Percentiles rank a stretch among this genome's conserved stretches.
Evolutionary conservation across 1,284 basidiomycete genomes (phyloP).

Genomic region (Sutorius eximius): DNA sequence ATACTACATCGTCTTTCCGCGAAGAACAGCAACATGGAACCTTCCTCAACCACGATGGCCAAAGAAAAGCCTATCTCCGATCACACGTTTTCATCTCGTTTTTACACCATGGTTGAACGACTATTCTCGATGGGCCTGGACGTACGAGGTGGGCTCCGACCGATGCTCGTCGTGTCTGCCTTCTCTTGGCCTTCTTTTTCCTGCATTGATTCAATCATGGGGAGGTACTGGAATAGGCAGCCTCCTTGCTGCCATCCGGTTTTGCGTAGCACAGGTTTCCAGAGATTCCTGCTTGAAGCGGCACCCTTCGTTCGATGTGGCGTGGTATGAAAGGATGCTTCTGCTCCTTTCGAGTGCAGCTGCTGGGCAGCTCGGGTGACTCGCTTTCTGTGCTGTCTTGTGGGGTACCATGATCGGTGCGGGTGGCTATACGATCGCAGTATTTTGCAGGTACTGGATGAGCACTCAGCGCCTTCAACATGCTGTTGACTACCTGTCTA

Average conservation of each 20-base stretch:
- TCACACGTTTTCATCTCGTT: slow-evolving; percentile 32
- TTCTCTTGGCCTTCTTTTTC: slow-evolving; percentile 10
- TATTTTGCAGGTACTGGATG: slow-evolving; percentile 1
- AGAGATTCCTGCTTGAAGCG: slow-evolving; percentile 10
- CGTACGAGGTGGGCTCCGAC: slow-evolving; percentile 45
- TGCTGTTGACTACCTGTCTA: background rate
- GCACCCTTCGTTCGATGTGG: slow-evolving; percentile 15
- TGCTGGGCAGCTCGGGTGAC: background rate
- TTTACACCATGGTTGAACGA: slow-evolving; percentile 56
- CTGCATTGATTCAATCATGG: slow-evolving; percentile 13
- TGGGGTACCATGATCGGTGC: slow-evolving; percentile 2
- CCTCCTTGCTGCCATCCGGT: slow-evolving; percentile 12
- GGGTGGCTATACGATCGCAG: slow-evolving; percentile 12
- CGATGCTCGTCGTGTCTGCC: slow-evolving; percentile 5
- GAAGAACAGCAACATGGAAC: slow-evolving; percentile 2
- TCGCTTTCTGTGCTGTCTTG: slow-evolving; percentile 10
- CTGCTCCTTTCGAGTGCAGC: slow-evolving; percentile 21
- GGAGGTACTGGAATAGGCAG: slow-evolving; percentile 15
- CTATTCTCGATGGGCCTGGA: slow-evolving; percentile 58
- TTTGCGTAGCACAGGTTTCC: slow-evolving; percentile 11
- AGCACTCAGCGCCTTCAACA: background rate
- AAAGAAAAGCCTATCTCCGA: slow-evolving; percentile 38
- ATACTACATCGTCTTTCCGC: slow-evolving; percentile 10
- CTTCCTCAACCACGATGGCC: slow-evolving; percentile 16
- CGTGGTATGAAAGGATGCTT: slow-evolving; percentile 19